phyloP scores from a whole-genome alignment of 2,329 filamentous ascomycete genomes.

The Ceratocystis cubensis region DNA sequence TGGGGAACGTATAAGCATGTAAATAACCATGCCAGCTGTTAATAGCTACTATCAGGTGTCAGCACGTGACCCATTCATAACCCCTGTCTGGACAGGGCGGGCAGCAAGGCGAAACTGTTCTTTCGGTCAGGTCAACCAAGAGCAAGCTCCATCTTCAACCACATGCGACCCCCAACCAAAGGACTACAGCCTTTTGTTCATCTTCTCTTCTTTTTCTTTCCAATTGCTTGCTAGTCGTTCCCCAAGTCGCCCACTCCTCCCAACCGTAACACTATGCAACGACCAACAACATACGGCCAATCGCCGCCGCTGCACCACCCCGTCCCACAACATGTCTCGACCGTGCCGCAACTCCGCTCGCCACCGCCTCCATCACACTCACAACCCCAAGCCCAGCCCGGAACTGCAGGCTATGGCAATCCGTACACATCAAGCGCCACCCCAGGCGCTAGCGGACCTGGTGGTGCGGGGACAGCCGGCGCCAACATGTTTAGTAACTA shows the following conservation, averaged over 20 bases:
- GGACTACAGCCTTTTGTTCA: background rate
- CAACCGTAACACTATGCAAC: slow-evolving; percentile 55
- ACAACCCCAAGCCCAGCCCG: slow-evolving; percentile 37
- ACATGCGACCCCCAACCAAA: background rate
- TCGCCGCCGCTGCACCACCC: slow-evolving; percentile 94
- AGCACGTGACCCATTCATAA: background rate
- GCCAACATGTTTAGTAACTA: slow-evolving; percentile 57
- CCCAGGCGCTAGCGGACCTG: slow-evolving; percentile 5
- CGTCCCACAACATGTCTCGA: slow-evolving; percentile 95
- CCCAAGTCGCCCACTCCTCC: background rate
- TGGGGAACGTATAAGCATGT: background rate
- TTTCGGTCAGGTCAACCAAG: background rate
- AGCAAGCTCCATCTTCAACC: no score
- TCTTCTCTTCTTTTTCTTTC: background rate
- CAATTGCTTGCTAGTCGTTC: background rate
- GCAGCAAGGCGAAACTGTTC: slow-evolving; percentile 17
- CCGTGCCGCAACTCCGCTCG: slow-evolving; percentile 90
- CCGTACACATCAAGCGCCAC: slow-evolving; percentile 50
- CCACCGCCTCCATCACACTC: slow-evolving; percentile 68
- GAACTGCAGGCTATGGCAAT: slow-evolving; percentile 49
- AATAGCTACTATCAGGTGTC: slow-evolving; percentile 1
- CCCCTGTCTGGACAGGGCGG: background rate
- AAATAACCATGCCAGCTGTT: background rate
- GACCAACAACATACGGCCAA: slow-evolving; percentile 60
- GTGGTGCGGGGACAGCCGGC: slow-evolving; percentile 22